Base-by-base conservation (phyloP, 2,329 filamentous ascomycete genomes). In the Mollisiaceae sp. region DNA sequence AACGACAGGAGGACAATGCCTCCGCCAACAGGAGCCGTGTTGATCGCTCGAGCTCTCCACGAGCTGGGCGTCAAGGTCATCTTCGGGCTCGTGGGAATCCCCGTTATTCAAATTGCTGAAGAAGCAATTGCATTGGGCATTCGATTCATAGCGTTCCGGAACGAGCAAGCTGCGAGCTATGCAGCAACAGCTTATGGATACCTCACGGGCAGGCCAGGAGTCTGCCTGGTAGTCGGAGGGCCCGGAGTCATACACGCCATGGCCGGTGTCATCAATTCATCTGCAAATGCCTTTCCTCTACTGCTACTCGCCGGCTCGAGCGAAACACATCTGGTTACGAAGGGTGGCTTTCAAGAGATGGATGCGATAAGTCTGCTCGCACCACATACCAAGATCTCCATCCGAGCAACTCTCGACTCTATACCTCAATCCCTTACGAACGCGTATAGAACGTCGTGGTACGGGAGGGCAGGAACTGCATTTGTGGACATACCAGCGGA, bases 141-240 rank as follows among this genome's bases (percentile, higher is more conserved):
- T 67, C 80, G 83, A 36, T 87, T 86, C 74, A 82, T 87, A 60
- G 84, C 81, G 32, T 87, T 86, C 69, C 78, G 85, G 36, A 87
- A 87, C 68, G 85, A 88, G 69, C 85, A 88, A 74, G 83, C 85
- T 12, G 83, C 82, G 38, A 82, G 81, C 68, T 87, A 87, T 78
- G 85, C 85, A 12, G 84, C 85, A 2, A 84, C 82, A 57, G 82
- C 82, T 6, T 86, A 87, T 79, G 85, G 84, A 15, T 87, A 86
- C 69, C 77, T 87, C 69, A 86, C 83, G 2, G 84, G 84, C 22
- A 80, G 74, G 62, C 84, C 84, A 4, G 85, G 84, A 2, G 82
- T 87, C 11, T 86, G 84, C 72, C 77, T 87, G 45, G 82, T 85
- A n/a, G 85, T 87, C 2, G 85, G 85, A 60, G 85, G 85, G 9